Percentiles rank a stretch among this genome's conserved stretches.
These are phyloP conservation scores for Teratosphaeria destructans DNA, from an alignment of 2,329 filamentous ascomycete genomes.

Conservation along the genomic window DNA sequence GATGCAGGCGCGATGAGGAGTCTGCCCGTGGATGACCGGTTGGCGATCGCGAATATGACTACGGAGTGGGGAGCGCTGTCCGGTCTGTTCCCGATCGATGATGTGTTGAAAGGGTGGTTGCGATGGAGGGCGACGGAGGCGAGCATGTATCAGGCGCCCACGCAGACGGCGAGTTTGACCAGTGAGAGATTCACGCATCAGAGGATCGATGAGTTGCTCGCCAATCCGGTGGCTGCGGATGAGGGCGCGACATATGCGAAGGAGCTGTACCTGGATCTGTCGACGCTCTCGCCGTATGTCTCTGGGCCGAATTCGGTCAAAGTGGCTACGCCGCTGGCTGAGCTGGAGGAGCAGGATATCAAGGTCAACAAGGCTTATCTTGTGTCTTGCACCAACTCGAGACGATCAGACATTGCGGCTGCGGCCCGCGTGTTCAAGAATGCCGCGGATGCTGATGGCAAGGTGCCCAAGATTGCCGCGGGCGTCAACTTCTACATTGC, in stretches of 20 bases:
- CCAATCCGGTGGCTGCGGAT: constrained; percentile 59
- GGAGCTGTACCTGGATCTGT: constrained; percentile 68
- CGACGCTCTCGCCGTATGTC: constrained; percentile 73
- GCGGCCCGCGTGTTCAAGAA: constrained; percentile 80
- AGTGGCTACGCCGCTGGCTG: constrained; percentile 63
- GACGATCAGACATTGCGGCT: constrained; percentile 68
- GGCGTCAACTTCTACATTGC: constrained; percentile 83
- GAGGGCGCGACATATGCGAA: constrained; percentile 74
- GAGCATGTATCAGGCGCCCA: constrained; percentile 47
- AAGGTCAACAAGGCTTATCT: constrained; percentile 75
- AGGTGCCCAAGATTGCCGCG: constrained; percentile 58
- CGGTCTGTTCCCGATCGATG: constrained; percentile 73
- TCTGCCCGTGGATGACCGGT: constrained; percentile 59
- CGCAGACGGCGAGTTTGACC: constrained; percentile 36
- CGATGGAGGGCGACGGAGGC: constrained; percentile 63
- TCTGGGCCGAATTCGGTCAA: constrained; percentile 89
- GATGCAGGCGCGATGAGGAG: constrained; percentile 65
- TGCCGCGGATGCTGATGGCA: constrained; percentile 50
- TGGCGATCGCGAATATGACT: constrained; percentile 73
- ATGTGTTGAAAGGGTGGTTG: constrained; percentile 60
- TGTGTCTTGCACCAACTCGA: constrained; percentile 80
- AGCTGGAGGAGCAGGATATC: constrained; percentile 66
- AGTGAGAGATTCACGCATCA: constrained; percentile 59
- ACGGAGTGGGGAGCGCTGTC: constrained; percentile 70
- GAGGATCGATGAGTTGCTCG: constrained; percentile 60